Percentiles rank a stretch among this genome's conserved stretches.
These are phyloP conservation scores for Aspergillus sp. DNA, from an alignment of 2,329 filamentous ascomycete genomes.

Conservation along the genomic window DNA sequence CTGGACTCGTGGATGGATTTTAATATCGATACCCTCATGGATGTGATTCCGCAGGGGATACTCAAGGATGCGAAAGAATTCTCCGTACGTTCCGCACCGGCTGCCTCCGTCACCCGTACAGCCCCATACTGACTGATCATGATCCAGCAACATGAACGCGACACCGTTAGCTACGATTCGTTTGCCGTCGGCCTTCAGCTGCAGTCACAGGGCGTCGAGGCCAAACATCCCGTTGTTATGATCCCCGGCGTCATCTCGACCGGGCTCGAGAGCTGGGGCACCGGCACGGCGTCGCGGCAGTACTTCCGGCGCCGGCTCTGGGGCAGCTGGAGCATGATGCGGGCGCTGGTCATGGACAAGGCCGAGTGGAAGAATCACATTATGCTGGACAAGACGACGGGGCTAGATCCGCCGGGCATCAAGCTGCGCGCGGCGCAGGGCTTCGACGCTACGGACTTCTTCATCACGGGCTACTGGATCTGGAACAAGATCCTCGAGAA, in stretches of 20 bases:
- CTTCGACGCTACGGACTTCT: slow-evolving; percentile 94
- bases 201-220: slow-evolving; percentile 73
- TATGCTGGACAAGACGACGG: slow-evolving; percentile 90
- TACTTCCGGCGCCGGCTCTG: slow-evolving; percentile 95
- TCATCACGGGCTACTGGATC: slow-evolving; percentile 85
- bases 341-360: slow-evolving; percentile 87
- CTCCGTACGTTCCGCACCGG: slow-evolving; percentile 56
- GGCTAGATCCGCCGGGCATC: slow-evolving; percentile 83
- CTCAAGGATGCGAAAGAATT: slow-evolving; percentile 83
- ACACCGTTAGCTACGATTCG: slow-evolving; percentile 86
- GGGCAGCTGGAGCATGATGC: slow-evolving; percentile 99
- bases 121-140: background rate
- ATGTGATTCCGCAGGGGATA: slow-evolving; percentile 82
- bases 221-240: slow-evolving; percentile 91
- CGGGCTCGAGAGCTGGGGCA: slow-evolving; percentile 94
- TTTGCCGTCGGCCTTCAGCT: slow-evolving; percentile 88
- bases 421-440: slow-evolving; percentile 92
- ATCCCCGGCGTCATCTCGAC: slow-evolving; percentile 97
- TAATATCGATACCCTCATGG: slow-evolving; percentile 81
- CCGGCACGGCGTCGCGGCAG: slow-evolving; percentile 74
- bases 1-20: slow-evolving; percentile 68
- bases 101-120: background rate
- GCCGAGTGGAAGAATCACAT: slow-evolving; percentile 93
- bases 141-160: slow-evolving; percentile 73
- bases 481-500: slow-evolving; percentile 99